Conservation (phyloP, 805 yeast species). For the Scheffersomyces spartinae region DNA sequence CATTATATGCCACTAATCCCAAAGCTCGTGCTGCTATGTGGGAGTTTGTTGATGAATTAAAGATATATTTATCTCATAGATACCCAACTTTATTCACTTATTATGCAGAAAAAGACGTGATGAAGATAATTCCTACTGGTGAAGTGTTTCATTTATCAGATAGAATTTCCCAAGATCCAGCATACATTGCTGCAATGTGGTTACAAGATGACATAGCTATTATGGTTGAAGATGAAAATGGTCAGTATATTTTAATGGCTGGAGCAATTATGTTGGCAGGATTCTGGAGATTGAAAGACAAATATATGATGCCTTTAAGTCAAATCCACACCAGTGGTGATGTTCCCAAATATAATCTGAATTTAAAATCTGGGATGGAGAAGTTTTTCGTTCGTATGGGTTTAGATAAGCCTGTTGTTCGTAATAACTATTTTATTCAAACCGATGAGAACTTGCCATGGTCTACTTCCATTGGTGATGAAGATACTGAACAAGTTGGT, state of each 20-base stretch:
- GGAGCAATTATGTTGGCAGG: slow-evolving; percentile 60
- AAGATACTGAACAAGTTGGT: slow-evolving; percentile 38
- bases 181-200: slow-evolving; percentile 44
- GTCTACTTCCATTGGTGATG: slow-evolving; percentile 55
- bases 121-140: slow-evolving; percentile 41
- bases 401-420: slow-evolving; percentile 51
- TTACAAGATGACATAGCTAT: slow-evolving; percentile 60
- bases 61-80: slow-evolving; percentile 41
- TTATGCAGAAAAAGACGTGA: slow-evolving; percentile 35
- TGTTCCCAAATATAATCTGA: slow-evolving; percentile 52
- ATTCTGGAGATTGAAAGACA: slow-evolving; percentile 58
- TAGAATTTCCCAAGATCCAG: slow-evolving; percentile 37
- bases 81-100: slow-evolving; percentile 43
- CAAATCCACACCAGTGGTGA: slow-evolving; percentile 56
- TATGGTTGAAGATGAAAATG: slow-evolving; percentile 49
- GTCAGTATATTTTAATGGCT: slow-evolving; percentile 43
- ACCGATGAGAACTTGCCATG: slow-evolving; percentile 53
- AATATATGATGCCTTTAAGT: slow-evolving; percentile 40
- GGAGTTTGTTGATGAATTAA: slow-evolving; percentile 43
- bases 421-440: slow-evolving; percentile 58
- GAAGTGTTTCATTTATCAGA: slow-evolving; percentile 33
- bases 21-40: slow-evolving; percentile 43
- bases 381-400: slow-evolving; percentile 47
- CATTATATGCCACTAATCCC: slow-evolving; percentile 38
- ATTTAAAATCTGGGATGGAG: slow-evolving; percentile 53